Evolutionary conservation across 1,139 yeast species (phyloP), one percentile per base, ranked within the genome.

Genomic region (Yamadazyma pseudoaaseri): DNA sequence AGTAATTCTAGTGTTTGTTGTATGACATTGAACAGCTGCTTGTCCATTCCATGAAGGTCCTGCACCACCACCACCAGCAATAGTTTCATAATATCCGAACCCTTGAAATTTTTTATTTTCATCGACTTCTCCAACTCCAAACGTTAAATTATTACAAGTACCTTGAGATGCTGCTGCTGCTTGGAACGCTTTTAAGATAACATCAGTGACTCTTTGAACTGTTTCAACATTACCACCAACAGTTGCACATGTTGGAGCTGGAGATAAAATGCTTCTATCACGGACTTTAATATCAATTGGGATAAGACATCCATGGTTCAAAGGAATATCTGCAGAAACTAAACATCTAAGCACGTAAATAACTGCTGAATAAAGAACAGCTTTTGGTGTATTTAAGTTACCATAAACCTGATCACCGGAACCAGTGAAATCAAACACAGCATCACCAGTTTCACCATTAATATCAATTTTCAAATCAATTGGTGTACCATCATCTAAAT

Each of bases 191-290:
- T n/a, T n/a, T n/a, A n/a, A n/a, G n/a, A n/a, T 73, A 3, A 82
- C 89, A 56, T 86, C 95, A 2, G 87, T 85, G 27, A 86, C 79
- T 41, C 95, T 69, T 57, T 86, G 95, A 2, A 92, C 79, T 0
- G 95, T 86, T 56, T 83, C 83, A n/a, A 85, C 94, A 54, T 86
- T 86, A 6, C 95, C 95, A 32, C 67, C 56, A 11, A 65, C 56
- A 26, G 84, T 89, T 1, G 95, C 95, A 78, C 56, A 0, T 78
- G 81, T 86, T 25, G 68, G 70, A 2, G 81, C 70, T 3, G 95
- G 47, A 79, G 79, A 68, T 16, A 86, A 69, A 5, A 86, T 68
- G 1, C 86, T 76, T 0, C 84, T 84, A 33, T 75, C 75, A 22
- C 95, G 84, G 18, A 86, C 81, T 14, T 59, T 58, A 36, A 86